Evolutionary conservation across 352 stramenopile genomes (phyloP).

Genomic region (Phytophthora agathidicida): DNA sequence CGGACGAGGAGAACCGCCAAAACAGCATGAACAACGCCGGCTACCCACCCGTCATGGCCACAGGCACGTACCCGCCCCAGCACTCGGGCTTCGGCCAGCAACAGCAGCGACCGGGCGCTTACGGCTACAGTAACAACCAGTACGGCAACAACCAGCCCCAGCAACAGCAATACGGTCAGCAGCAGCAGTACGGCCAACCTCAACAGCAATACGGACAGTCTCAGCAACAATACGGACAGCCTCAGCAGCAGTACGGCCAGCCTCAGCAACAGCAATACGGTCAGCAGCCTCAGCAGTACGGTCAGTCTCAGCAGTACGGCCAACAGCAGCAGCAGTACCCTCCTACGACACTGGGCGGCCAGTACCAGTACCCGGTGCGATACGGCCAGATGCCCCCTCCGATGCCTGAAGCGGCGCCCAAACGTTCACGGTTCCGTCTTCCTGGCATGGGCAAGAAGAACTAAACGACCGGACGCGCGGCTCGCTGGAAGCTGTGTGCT

Average conservation of each 20-base stretch:
- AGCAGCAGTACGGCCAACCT: constrained; percentile 38
- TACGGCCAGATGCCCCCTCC: constrained; percentile 59
- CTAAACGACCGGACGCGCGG: constrained; percentile 47
- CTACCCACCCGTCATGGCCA: constrained; percentile 55
- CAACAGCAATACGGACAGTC: constrained; percentile 31
- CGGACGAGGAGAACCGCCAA: constrained; percentile 65
- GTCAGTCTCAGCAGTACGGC: constrained; percentile 7
- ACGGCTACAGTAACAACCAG: constrained; percentile 31
- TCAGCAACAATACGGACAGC: constrained; percentile 19
- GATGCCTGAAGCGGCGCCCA: constrained; percentile 55
- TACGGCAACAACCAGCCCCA: constrained; percentile 24
- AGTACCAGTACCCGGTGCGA: constrained; percentile 65
- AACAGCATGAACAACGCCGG: constrained; percentile 35
- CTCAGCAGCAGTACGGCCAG: constrained; percentile 30
- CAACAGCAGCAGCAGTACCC: constrained; percentile 36
- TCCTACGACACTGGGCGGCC: constrained; percentile 35
- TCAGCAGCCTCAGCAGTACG: constrained; percentile 21
- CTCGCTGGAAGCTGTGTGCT: constrained; percentile 20
- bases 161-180: constrained; percentile 30
- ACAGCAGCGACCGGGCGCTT: constrained; percentile 31
- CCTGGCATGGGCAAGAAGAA: constrained; percentile 79
- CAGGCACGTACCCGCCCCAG: constrained; percentile 57
- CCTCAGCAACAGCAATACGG: constrained; percentile 22
- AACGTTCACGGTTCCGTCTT: constrained; percentile 77
- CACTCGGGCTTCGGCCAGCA: constrained; percentile 50